A percentile compares a stretch with the other conserved stretches of the same genome.
These are phyloP conservation scores for Penicillium sclerotigenum DNA, from an alignment of 2,329 filamentous ascomycete species.

Conservation along the genomic window DNA sequence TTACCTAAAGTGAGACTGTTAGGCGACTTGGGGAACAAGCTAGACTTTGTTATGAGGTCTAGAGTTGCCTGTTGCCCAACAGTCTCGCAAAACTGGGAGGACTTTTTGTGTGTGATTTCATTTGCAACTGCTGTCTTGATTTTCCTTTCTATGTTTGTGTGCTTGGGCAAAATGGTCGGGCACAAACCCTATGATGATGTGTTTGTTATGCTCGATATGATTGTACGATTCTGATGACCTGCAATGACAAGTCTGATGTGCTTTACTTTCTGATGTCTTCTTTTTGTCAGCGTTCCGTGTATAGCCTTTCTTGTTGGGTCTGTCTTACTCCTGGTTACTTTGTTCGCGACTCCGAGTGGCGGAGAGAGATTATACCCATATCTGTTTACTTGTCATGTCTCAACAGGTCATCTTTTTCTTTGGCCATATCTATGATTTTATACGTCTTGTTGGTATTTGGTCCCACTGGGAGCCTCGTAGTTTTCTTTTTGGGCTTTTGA, in stretches of 20 bases:
- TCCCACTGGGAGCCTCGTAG: not conserved
- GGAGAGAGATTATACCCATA: constrained; percentile 27
- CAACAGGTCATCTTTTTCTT: constrained; percentile 20
- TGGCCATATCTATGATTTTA: constrained; percentile 14
- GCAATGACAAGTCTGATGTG: constrained; percentile 28
- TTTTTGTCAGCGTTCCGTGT: constrained; percentile 18
- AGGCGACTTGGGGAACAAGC: not conserved
- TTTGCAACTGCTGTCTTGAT: constrained; percentile 23
- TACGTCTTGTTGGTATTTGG: constrained; percentile 2
- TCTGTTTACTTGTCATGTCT: constrained; percentile 23
- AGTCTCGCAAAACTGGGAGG: constrained; percentile 16
- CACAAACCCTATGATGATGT: constrained; percentile 2
- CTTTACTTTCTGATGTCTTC: constrained; percentile 14
- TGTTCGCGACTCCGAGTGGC: constrained; percentile 18
- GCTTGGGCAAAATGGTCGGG: constrained; percentile 10
- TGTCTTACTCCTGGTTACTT: constrained; percentile 12
- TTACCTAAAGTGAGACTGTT: constrained; percentile 2
- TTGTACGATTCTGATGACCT: constrained; percentile 39
- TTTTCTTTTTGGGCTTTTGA: not conserved
- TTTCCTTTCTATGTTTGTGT: constrained; percentile 6
- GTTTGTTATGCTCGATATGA: constrained; percentile 30
- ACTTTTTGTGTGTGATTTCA: constrained; percentile 18
- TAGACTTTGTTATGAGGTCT: not conserved
- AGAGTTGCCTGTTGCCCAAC: not conserved
- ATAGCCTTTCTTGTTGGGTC: constrained; percentile 12